Evolutionary conservation across 495 filamentous ascomycete genomes (phyloP), one percentile per base, ranked within the genome.

Genomic region (Penicillium taxi): DNA sequence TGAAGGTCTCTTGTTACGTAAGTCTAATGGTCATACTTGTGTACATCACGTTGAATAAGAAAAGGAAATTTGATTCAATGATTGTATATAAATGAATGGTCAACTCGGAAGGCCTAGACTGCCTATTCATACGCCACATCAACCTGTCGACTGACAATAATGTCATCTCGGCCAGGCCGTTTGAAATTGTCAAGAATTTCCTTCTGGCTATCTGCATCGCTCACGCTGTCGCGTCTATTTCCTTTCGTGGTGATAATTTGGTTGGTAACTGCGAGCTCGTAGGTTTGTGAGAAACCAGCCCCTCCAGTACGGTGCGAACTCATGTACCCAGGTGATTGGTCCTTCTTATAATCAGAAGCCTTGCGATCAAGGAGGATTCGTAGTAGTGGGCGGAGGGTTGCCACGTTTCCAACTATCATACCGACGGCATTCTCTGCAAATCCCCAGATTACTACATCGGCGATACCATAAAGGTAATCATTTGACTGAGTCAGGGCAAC

Each of bases 361-460:
- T 37, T 52, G 25, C 42, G 30, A 24, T 55, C 45, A 15, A 43
- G 41, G 2, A 55, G 36, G 13, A 35, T 37, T 31, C 40, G 42
- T 34, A 56, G 50, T 2, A 56, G 40, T 9, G 53, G 53, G 5
- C 53, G 53, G 19, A 56, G 53, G 9, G 53, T 53, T 16, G 53
- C 47, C 21, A 53, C 32, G 32, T 53, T 53, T 26, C 49, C 53
- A 22, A 53, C 53, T 13, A 51, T 48, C 49, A 56, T 53, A 2
- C 53, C 53, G 17, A 56, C 41, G 13, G 42, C 50, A 39, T 53
- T 51, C 26, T 56, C 53, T 16, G 47, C 53, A 30, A 51, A 56
- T 20, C 49, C 49, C 53, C 53, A 56, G 40, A 56, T 56, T 1
- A 51, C 35, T 1, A 56, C 47, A 23, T 56, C 38, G 9, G 48